These are phyloP conservation scores for Rutstroemia sp. DNA, from an alignment of 2,329 filamentous ascomycete genomes.

Conservation along the genomic window DNA sequence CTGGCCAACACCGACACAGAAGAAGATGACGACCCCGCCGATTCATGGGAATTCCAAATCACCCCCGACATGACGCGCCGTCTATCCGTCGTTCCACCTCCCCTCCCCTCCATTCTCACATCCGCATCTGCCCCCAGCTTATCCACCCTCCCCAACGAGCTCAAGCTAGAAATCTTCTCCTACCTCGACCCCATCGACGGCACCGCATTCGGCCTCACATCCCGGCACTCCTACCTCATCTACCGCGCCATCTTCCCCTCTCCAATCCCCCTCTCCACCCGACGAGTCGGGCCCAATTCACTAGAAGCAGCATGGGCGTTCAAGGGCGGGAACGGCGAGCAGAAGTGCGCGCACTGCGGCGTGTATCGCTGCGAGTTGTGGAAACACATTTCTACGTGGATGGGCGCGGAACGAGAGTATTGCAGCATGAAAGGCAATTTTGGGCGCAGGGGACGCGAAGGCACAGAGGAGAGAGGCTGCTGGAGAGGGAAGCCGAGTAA, in stretches of 20 bases:
- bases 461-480: conserved; percentile 43
- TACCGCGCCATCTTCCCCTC: conserved; percentile 47
- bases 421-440: conserved; percentile 53
- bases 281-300: conserved; percentile 53
- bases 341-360: conserved; percentile 56
- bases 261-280: conserved; percentile 46
- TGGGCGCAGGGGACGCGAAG: conserved; percentile 38
- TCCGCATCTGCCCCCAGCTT: neutral
- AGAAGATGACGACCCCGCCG: neutral
- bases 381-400: conserved; percentile 53
- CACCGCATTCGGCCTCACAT: conserved; percentile 53
- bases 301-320: conserved; percentile 59
- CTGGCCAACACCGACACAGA: conserved; percentile 20
- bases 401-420: conserved; percentile 45
- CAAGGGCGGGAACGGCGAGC: conserved; percentile 36
- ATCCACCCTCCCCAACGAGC: conserved; percentile 43
- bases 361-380: conserved; percentile 55
- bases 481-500: conserved; percentile 54
- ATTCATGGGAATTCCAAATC: conserved; percentile 3
- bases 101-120: neutral
- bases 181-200: conserved; percentile 58
- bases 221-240: conserved; percentile 50
- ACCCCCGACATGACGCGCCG: conserved; percentile 6
- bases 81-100: conserved; percentile 10
- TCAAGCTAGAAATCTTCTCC: conserved; percentile 54